Conservation (phyloP, 164 flowering plant species). For the Tetrastigma voinierianum region DNA sequence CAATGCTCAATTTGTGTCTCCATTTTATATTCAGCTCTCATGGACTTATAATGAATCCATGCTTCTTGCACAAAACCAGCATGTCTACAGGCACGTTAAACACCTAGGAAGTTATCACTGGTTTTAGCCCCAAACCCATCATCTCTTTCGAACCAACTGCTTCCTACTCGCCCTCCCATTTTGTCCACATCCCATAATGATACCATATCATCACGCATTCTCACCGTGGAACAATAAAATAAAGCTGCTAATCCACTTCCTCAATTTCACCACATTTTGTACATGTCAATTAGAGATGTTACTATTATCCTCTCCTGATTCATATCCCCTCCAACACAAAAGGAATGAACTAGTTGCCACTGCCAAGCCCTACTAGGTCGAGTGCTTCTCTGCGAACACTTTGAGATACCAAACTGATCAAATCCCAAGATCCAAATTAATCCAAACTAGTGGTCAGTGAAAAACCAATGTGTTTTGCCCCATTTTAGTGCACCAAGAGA, state of each 20-base stretch:
- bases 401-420: slow-evolving; percentile 23
- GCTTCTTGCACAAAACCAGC: slow-evolving; percentile 28
- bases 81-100: slow-evolving; percentile 37
- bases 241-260: slow-evolving; percentile 19
- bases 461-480: slow-evolving; percentile 17
- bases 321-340: slow-evolving; percentile 22
- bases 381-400: slow-evolving; percentile 24
- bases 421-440: slow-evolving; percentile 6
- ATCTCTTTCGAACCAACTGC: slow-evolving; percentile 26
- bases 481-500: slow-evolving; percentile 19
- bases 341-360: slow-evolving; percentile 32
- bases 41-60: slow-evolving; percentile 18
- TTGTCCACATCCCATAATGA: slow-evolving; percentile 31
- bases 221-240: slow-evolving; percentile 9
- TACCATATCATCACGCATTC: slow-evolving; percentile 30
- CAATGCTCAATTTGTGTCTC: slow-evolving; percentile 33
- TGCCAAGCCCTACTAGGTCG: slow-evolving; percentile 23
- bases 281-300: slow-evolving; percentile 31
- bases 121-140: slow-evolving; percentile 21
- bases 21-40: slow-evolving; percentile 20
- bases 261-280: slow-evolving; percentile 34
- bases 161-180: slow-evolving; percentile 27
- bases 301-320: slow-evolving; percentile 15
- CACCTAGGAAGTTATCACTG: slow-evolving; percentile 33
- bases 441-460: slow-evolving; percentile 21